Conservation (phyloP, 1,284 basidiomycete species). For the Trametes sp. region DNA sequence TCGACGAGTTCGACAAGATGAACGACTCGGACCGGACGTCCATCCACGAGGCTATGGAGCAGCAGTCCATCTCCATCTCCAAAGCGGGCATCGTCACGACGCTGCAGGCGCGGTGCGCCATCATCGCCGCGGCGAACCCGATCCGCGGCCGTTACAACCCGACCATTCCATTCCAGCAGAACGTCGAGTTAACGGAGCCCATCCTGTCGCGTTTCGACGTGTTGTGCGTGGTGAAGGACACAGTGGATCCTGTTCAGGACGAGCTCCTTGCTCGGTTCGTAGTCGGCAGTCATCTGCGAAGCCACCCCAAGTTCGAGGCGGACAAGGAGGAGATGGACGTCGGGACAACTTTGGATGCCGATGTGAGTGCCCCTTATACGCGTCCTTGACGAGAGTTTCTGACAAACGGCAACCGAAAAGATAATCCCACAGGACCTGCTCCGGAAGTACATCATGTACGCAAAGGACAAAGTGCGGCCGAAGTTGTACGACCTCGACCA, state of each 20-base stretch:
- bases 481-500: conserved; percentile 96
- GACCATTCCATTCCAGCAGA: conserved; percentile 98
- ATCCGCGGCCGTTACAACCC: conserved; percentile 96
- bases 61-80: conserved; percentile 99
- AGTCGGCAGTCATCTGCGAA: conserved; percentile 93
- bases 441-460: conserved; percentile 99
- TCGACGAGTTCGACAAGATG: conserved; percentile 99
- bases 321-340: conserved; percentile 90
- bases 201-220: conserved; percentile 99
- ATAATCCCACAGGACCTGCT: conserved; percentile 96
- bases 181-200: conserved; percentile 98
- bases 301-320: conserved; percentile 92
- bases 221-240: conserved; percentile 97
- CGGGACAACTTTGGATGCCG: conserved; percentile 88
- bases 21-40: conserved; percentile 97
- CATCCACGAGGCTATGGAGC: conserved; percentile 99
- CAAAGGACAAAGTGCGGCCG: conserved; percentile 90
- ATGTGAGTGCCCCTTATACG: conserved; percentile 63
- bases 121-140: conserved; percentile 98
- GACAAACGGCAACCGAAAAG: conserved; percentile 49
- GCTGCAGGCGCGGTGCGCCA: conserved; percentile 95
- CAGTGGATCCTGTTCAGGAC: conserved; percentile 96
- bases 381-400: neutral
- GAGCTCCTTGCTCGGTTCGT: conserved; percentile 97
- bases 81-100: conserved; percentile 99